These are phyloP conservation scores for Mycena venus DNA, from an alignment of 768 basidiomycete species.

Conservation along the genomic window DNA sequence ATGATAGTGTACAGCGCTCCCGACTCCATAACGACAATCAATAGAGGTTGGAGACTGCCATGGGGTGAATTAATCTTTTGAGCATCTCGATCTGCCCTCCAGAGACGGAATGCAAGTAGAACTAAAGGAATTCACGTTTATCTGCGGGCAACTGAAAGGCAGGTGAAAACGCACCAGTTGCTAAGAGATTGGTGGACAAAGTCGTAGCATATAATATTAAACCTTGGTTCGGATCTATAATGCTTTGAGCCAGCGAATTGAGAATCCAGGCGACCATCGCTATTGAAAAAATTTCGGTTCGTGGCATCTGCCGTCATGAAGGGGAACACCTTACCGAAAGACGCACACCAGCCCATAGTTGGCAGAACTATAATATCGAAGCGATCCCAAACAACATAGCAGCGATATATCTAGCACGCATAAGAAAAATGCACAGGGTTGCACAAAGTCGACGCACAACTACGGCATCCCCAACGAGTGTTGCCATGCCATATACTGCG, in stretches of 20 bases:
- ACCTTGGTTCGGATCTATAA: neutral
- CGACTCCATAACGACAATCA: too few relatives aligned
- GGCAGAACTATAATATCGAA: neutral
- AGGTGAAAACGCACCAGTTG: neutral
- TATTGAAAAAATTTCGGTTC: neutral
- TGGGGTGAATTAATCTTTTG: neutral
- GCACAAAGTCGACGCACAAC: neutral
- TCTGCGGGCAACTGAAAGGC: neutral
- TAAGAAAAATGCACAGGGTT: neutral
- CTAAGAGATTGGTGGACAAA: neutral
- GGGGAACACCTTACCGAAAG: neutral
- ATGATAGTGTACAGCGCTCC: too few relatives aligned
- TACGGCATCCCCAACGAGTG: conserved; percentile 1
- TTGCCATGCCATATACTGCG: neutral
- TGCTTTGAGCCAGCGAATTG: neutral
- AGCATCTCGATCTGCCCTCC: neutral
- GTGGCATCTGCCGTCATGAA: neutral
- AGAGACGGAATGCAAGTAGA: conserved; percentile 4
- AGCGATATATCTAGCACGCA: neutral
- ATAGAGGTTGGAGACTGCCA: too few relatives aligned
- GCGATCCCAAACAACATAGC: conserved; percentile 7
- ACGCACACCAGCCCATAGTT: neutral
- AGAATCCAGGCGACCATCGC: neutral
- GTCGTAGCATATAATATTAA: neutral
- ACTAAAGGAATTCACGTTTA: neutral